These are phyloP conservation scores for Colletotrichum lindemuthianum DNA, from an alignment of 2,329 filamentous ascomycete genomes.

Conservation along the genomic window DNA sequence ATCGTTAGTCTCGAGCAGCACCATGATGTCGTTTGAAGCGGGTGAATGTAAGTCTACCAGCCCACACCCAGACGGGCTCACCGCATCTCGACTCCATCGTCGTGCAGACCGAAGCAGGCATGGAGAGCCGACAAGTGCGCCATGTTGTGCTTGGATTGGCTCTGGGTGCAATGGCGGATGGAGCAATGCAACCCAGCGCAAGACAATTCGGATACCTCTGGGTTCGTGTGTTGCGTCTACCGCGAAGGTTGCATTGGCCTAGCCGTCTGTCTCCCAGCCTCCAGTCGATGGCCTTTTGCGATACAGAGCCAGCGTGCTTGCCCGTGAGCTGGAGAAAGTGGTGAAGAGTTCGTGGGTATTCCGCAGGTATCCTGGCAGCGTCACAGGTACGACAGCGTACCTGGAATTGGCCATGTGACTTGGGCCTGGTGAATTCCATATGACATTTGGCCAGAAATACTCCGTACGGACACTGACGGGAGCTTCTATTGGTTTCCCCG, in stretches of 20 bases:
- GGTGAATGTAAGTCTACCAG: constrained; percentile 6
- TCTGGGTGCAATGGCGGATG: constrained; percentile 3
- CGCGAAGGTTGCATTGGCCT: constrained; percentile 19
- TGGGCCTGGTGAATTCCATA: too few relatives aligned
- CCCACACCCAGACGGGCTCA: constrained; percentile 18
- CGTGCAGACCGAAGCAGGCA: constrained; percentile 32
- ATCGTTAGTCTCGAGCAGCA: not conserved
- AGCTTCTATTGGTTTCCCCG: too few relatives aligned
- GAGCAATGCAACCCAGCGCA: constrained; percentile 15
- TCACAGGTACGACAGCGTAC: too few relatives aligned
- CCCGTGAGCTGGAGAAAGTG: too few relatives aligned
- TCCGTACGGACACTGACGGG: too few relatives aligned
- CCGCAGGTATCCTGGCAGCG: too few relatives aligned
- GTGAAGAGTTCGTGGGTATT: too few relatives aligned
- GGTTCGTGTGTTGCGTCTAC: constrained; percentile 21
- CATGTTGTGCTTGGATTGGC: constrained; percentile 31
- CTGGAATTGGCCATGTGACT: too few relatives aligned
- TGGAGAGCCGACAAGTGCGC: constrained; percentile 3
- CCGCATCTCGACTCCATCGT: constrained; percentile 33
- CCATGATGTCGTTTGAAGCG: not conserved
- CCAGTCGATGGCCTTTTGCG: not conserved
- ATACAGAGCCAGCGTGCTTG: not conserved
- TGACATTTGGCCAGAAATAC: too few relatives aligned
- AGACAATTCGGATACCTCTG: not conserved
- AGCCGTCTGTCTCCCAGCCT: not conserved